Percentiles rank a stretch among this genome's conserved stretches.
phyloP scores from a whole-genome alignment of 345 rosid genomes.

The Citrus maxima region DNA sequence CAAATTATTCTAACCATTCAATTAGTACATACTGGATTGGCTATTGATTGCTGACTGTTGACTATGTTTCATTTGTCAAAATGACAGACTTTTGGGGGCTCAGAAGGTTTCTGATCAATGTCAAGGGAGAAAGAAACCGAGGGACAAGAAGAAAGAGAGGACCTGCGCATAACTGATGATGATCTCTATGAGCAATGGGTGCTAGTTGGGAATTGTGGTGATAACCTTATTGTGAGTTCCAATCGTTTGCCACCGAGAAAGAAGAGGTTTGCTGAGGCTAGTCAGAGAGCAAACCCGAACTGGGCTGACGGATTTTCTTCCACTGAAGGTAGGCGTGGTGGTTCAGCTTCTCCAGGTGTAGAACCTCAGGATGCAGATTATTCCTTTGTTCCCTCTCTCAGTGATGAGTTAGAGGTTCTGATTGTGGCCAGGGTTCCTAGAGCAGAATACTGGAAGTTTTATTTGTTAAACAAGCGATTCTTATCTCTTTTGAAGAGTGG shows the following conservation, averaged over 20 bases:
- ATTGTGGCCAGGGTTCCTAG: conserved; percentile 72
- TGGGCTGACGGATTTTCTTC: conserved; percentile 8
- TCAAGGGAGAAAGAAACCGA: conserved; percentile 32
- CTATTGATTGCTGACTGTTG: conserved; percentile 10
- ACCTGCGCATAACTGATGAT: neutral
- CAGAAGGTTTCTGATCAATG: conserved; percentile 23
- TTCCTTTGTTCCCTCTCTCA: conserved; percentile 48
- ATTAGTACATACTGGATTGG: neutral
- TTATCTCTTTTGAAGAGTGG: conserved; percentile 56
- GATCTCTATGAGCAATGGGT: conserved; percentile 20
- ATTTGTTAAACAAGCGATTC: conserved; percentile 47
- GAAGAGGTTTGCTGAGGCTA: conserved; percentile 16
- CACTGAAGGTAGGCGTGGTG: conserved; percentile 19
- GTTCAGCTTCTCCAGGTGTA: conserved; percentile 34
- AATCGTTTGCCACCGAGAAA: conserved; percentile 16
- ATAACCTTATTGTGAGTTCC: conserved; percentile 11
- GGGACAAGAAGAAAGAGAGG: conserved; percentile 33
- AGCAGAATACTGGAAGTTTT: conserved; percentile 70
- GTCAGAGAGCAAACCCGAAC: conserved; percentile 3
- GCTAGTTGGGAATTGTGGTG: conserved; percentile 22
- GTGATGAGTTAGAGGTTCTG: conserved; percentile 65
- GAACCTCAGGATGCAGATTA: conserved; percentile 99
- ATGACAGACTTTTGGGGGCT: conserved; percentile 8
- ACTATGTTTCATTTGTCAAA: neutral
- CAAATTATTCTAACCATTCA: neutral